These are phyloP conservation scores for Mycena amicta DNA, from an alignment of 768 basidiomycete genomes.

Conservation along the genomic window DNA sequence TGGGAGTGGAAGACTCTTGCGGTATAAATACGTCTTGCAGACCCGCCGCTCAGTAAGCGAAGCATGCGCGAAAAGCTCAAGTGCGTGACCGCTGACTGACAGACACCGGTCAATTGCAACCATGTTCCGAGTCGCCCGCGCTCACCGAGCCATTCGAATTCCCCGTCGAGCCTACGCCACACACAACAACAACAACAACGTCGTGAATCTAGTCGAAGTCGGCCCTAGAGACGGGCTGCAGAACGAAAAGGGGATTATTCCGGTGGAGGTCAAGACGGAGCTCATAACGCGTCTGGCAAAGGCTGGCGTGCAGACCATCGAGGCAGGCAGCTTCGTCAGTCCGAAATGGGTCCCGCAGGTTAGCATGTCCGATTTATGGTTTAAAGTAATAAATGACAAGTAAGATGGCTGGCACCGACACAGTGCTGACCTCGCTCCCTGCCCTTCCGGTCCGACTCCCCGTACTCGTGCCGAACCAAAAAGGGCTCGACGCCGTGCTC, in stretches of 20 bases:
- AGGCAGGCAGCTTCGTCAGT: slow-evolving; percentile 89
- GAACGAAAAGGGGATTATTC: slow-evolving; percentile 78
- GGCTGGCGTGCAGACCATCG: slow-evolving; percentile 72
- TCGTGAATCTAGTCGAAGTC: slow-evolving; percentile 82
- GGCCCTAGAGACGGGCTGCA: slow-evolving; percentile 91
- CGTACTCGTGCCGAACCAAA: slow-evolving; percentile 80
- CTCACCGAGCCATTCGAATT: neutral
- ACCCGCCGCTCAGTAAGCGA: slow-evolving; percentile 17
- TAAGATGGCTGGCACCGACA: slow-evolving; percentile 87
- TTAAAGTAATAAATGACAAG: too few species aligned
- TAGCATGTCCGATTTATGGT: neutral
- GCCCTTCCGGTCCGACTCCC: slow-evolving; percentile 60
- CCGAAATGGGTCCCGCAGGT: slow-evolving; percentile 95
- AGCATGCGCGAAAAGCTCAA: neutral
- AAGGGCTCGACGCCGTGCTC: slow-evolving; percentile 72
- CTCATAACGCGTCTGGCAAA: slow-evolving; percentile 73
- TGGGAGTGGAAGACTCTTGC: neutral
- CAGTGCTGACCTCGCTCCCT: slow-evolving; percentile 65
- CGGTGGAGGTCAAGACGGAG: slow-evolving; percentile 74
- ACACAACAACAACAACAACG: slow-evolving; percentile 29
- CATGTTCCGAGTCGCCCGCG: neutral
- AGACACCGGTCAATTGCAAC: neutral
- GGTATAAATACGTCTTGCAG: slow-evolving; percentile 15
- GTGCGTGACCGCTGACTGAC: neutral
- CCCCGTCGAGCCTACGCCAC: slow-evolving; percentile 27